phyloP scores from a whole-genome alignment of 139 green algal genomes.

The Klebsormidium nitens region DNA sequence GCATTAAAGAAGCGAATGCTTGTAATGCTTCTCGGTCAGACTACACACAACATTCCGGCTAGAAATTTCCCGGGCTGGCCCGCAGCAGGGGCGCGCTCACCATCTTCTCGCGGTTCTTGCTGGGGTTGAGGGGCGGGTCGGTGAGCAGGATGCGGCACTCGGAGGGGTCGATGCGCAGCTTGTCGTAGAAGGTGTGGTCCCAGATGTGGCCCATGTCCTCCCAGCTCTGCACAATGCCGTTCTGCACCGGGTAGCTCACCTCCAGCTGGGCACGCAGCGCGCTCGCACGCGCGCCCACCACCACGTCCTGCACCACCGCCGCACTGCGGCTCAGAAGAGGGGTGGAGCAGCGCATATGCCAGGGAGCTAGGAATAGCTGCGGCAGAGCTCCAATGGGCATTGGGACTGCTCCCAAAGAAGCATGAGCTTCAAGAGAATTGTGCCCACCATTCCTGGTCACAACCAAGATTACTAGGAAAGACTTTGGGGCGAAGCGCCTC shows the following conservation, averaged over 20 bases:
- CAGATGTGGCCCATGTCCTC: slow-evolving; percentile 63
- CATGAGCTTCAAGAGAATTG: no score
- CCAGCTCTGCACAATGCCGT: slow-evolving; percentile 68
- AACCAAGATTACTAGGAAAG: no score
- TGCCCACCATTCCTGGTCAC: no score
- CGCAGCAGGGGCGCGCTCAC: no score
- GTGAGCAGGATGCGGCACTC: slow-evolving; percentile 63
- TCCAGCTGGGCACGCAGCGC: slow-evolving; percentile 50
- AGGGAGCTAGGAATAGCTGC: no score
- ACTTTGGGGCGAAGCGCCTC: no score
- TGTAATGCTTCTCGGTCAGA: no score
- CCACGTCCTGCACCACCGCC: slow-evolving; percentile 26
- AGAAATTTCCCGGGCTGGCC: no score
- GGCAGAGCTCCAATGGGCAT: neutral
- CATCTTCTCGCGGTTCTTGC: slow-evolving; percentile 50
- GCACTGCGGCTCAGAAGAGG: no score
- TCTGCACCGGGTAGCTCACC: slow-evolving; percentile 62
- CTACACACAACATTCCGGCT: no score
- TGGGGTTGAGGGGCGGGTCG: slow-evolving; percentile 61
- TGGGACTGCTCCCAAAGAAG: neutral
- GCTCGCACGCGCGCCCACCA: slow-evolving; percentile 52
- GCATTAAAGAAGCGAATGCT: no score
- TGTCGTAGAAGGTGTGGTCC: slow-evolving; percentile 54
- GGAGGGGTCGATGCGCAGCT: slow-evolving; percentile 38
- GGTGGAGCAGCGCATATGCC: no score